Evolutionary conservation across 805 yeast genomes (phyloP).

Genomic region (Zygotorulaspora danielsina): DNA sequence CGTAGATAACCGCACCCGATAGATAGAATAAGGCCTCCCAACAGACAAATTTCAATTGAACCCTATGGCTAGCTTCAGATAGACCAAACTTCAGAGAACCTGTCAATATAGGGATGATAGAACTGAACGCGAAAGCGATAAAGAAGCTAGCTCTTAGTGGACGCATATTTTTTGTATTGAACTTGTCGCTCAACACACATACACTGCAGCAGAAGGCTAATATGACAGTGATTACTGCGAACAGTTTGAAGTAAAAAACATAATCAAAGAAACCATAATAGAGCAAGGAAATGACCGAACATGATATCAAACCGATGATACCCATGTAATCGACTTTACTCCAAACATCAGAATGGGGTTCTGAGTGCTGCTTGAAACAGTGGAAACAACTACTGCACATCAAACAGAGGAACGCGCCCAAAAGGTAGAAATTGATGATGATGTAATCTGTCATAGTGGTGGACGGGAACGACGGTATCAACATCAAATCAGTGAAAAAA

Average conservation of each 20-base stretch:
- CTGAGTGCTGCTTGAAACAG: conserved; percentile 62
- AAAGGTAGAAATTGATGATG: conserved; percentile 50
- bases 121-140: conserved; percentile 71
- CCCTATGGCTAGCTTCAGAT: conserved; percentile 46
- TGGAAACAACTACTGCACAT: conserved; percentile 65
- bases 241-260: conserved; percentile 26
- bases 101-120: conserved; percentile 60
- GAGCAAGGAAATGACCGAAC: conserved; percentile 52
- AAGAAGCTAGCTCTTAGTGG: conserved; percentile 75
- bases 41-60: conserved; percentile 57
- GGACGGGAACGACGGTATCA: conserved; percentile 34
- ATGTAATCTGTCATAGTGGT: conserved; percentile 43
- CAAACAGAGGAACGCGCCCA: conserved; percentile 57
- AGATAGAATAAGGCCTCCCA: conserved; percentile 72
- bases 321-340: conserved; percentile 75
- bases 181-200: conserved; percentile 61
- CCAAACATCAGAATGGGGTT: conserved; percentile 48
- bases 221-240: conserved; percentile 41
- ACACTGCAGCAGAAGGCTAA: conserved; percentile 61
- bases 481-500: conserved; percentile 28
- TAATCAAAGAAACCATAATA: conserved; percentile 44
- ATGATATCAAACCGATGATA: conserved; percentile 61
- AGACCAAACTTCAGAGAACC: conserved; percentile 52
- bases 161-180: conserved; percentile 63
- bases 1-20: conserved; percentile 74